phyloP scores from a whole-genome alignment of 345 rosid genomes.

The Pseudoturritis turrita region DNA sequence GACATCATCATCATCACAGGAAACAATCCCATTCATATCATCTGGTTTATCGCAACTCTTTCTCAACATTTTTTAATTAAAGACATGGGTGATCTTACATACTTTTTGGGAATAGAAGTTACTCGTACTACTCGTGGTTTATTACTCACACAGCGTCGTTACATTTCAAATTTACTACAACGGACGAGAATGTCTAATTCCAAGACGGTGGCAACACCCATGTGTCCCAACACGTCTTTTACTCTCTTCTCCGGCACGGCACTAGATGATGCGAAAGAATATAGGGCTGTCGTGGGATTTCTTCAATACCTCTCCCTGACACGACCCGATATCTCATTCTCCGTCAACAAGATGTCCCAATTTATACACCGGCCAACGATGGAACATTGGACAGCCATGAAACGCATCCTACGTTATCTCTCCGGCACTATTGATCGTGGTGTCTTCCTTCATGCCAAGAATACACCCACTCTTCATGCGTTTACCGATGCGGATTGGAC shows the following conservation, averaged over 20 bases:
- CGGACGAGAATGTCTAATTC: too few species aligned
- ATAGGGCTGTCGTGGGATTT: neutral
- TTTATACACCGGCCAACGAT: neutral
- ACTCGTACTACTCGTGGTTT: too few species aligned
- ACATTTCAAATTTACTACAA: too few species aligned
- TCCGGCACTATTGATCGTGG: neutral
- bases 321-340: neutral
- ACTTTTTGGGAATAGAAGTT: too few species aligned
- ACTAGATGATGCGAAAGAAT: neutral
- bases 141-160: too few species aligned
- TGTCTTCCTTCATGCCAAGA: neutral
- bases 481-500: neutral
- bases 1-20: too few species aligned
- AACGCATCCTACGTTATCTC: neutral
- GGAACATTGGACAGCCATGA: neutral
- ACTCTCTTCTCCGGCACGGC: neutral
- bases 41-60: too few species aligned
- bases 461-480: neutral
- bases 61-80: too few species aligned
- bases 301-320: neutral
- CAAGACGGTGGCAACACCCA: too few species aligned
- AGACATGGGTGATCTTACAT: too few species aligned
- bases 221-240: neutral
- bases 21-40: too few species aligned
- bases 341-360: neutral